phyloP scores from a whole-genome alignment of 768 basidiomycete species.

The Boletus eberwhitei region DNA sequence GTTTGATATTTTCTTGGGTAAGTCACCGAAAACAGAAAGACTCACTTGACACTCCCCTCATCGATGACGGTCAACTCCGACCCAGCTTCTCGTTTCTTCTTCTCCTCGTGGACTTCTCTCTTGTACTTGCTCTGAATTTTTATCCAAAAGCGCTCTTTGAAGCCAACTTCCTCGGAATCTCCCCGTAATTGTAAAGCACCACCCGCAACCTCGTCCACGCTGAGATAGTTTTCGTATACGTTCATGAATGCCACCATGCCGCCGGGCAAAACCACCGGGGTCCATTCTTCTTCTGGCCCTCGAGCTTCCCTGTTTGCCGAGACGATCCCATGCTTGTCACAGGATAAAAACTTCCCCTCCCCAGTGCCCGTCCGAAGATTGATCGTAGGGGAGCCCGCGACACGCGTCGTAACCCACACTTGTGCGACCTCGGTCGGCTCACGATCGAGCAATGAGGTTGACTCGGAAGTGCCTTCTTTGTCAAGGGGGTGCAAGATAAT shows the following conservation, averaged over 20 bases:
- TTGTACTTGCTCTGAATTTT: slow-evolving; percentile 90
- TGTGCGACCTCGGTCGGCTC: slow-evolving; percentile 80
- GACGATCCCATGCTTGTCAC: slow-evolving; percentile 82
- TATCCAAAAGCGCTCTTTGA: slow-evolving; percentile 82
- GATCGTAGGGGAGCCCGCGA: slow-evolving; percentile 79
- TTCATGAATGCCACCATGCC: slow-evolving; percentile 89
- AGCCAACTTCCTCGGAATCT: slow-evolving; percentile 83
- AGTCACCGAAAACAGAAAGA: slow-evolving; percentile 15
- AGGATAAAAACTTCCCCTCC: slow-evolving; percentile 87
- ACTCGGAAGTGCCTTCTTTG: slow-evolving; percentile 50
- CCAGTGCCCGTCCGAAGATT: slow-evolving; percentile 86
- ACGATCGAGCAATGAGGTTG: slow-evolving; percentile 53
- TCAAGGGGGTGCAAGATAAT: slow-evolving; percentile 65
- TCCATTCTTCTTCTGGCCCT: slow-evolving; percentile 94
- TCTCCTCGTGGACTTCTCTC: slow-evolving; percentile 75
- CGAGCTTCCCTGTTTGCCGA: slow-evolving; percentile 84
- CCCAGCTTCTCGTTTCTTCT: slow-evolving; percentile 62
- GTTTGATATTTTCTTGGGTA: neutral
- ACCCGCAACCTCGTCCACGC: slow-evolving; percentile 84
- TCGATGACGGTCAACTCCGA: slow-evolving; percentile 55
- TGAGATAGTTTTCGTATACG: slow-evolving; percentile 84
- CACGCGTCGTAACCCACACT: slow-evolving; percentile 87
- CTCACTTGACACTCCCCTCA: slow-evolving; percentile 74
- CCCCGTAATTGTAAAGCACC: slow-evolving; percentile 74
- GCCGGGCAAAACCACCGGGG: slow-evolving; percentile 74